These are phyloP conservation scores for Papiliotrema flavescens DNA, from an alignment of 1,284 basidiomycete species.

Conservation along the genomic window DNA sequence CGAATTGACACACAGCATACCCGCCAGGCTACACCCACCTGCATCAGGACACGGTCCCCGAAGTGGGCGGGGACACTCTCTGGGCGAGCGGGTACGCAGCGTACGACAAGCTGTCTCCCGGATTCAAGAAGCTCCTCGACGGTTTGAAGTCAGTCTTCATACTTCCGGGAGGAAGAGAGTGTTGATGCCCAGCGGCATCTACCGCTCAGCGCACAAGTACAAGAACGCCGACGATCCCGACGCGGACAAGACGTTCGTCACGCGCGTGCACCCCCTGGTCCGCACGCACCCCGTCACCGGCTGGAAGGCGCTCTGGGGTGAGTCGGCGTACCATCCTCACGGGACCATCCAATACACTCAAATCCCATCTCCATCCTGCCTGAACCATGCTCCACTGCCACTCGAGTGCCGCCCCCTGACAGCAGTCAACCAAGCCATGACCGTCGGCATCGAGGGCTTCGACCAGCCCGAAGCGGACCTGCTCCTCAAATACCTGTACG, in stretches of 20 bases:
- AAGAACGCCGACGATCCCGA: slow-evolving; percentile 26
- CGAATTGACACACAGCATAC: slow-evolving; percentile 49
- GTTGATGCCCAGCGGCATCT: slow-evolving; percentile 18
- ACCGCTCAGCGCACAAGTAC: slow-evolving; percentile 37
- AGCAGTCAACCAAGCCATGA: slow-evolving; percentile 55
- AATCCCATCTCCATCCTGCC: no score
- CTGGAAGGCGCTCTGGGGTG: slow-evolving; percentile 63
- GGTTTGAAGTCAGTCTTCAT: slow-evolving; percentile 22
- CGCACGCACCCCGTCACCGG: slow-evolving; percentile 58
- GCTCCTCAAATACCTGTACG: slow-evolving; percentile 34
- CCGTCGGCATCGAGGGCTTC: slow-evolving; percentile 28
- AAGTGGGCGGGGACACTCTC: slow-evolving; percentile 39
- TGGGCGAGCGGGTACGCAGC: slow-evolving; percentile 54
- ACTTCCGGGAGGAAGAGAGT: slow-evolving; percentile 44
- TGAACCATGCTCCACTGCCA: no score
- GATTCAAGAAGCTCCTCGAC: slow-evolving; percentile 30
- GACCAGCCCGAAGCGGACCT: slow-evolving; percentile 29
- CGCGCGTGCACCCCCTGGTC: slow-evolving; percentile 60
- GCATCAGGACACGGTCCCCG: slow-evolving; percentile 51
- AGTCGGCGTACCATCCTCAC: slow-evolving; percentile 1
- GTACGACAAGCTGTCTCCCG: slow-evolving; percentile 35
- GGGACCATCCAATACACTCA: neutral
- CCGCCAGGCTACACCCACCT: slow-evolving; percentile 62
- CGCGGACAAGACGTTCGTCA: slow-evolving; percentile 58
- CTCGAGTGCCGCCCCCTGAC: no score